These are phyloP conservation scores for Serendipita vermifera DNA, from an alignment of 768 basidiomycete genomes.

Conservation along the genomic window DNA sequence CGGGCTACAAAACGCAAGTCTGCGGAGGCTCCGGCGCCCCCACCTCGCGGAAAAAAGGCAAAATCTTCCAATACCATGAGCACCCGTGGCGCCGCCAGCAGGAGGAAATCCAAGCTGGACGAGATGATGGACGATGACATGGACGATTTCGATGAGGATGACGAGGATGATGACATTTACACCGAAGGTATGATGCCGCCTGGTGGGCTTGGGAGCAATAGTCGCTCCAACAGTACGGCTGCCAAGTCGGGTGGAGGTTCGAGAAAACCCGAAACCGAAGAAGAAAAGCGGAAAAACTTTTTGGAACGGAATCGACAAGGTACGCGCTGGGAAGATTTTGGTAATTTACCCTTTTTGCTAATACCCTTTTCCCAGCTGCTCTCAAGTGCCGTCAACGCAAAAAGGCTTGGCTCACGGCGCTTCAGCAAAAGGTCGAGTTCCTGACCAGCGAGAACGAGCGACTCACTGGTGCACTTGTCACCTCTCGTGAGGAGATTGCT, in stretches of 20 bases:
- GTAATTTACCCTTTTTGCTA: background rate
- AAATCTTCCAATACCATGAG: constrained; percentile 4
- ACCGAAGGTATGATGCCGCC: background rate
- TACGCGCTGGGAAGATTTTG: constrained; percentile 26
- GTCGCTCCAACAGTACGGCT: constrained; percentile 18
- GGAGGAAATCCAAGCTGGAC: constrained; percentile 13
- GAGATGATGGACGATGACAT: constrained; percentile 28
- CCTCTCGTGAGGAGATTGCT: constrained; percentile 83
- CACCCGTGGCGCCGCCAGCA: constrained; percentile 12
- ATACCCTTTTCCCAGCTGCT: constrained; percentile 46
- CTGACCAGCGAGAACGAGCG: constrained; percentile 92
- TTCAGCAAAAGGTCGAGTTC: constrained; percentile 89
- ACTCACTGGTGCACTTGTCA: constrained; percentile 71
- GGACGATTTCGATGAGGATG: constrained; percentile 22
- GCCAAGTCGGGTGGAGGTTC: constrained; percentile 20
- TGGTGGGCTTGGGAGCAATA: constrained; percentile 11
- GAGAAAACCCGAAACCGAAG: constrained; percentile 91
- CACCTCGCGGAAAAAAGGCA: constrained; percentile 28
- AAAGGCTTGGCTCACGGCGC: constrained; percentile 88
- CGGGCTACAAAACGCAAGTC: constrained; percentile 62
- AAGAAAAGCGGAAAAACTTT: constrained; percentile 95
- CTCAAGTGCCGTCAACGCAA: constrained; percentile 98
- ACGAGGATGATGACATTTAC: constrained; percentile 12
- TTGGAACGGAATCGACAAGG: constrained; percentile 96
- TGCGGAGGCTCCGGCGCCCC: constrained; percentile 31